Evolutionary conservation across 1,284 basidiomycete species (phyloP), one percentile per base, ranked within the genome.

Genomic region (Chalciporus sp.): DNA sequence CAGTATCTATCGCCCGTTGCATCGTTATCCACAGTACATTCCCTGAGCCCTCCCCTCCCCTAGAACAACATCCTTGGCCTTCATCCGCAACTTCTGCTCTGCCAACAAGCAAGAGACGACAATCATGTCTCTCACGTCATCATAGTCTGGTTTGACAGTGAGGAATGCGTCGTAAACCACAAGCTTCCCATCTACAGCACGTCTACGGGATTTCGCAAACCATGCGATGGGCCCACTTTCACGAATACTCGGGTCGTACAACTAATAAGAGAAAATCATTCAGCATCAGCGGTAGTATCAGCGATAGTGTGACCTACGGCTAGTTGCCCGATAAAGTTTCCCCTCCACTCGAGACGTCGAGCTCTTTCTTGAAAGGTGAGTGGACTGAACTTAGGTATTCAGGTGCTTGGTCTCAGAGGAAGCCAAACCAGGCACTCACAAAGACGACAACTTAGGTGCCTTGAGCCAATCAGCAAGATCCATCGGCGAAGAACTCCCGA

Each of bases 271-370:
- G 12, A 7, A 14, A 31, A 23, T 23, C 23, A 23, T 23, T 31
- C 10, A 31, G 12, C 29, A 31, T 9, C 7, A 23, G 14, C 11
- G 20, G 23, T 20, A 33, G 26, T 41, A 10, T 44, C 12, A 28
- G 44, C 27, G 16, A 12, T 14, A 42, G 2, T 19, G 31, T 31
- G 8, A 29, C 29, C 10, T 9, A 55, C 52, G 7, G 46, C 47
- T 17, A 56, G 54, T 14, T 55, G 35, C 11, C 52, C 23, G 12
- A 45, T 28, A 35, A 49, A 37, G 37, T 37, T 55, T 29, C 17
- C 37, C 33, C 42, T 45, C 52, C 52, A 49, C 44, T 55, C 46
- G 16, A 55, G 23, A 20, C 29, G 35, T 31, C 43, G 44, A 11
- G 23, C 52, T 8, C n/a, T 28, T 6, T 40, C 42, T 45, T 49